phyloP scores from a whole-genome alignment of 345 rosid genomes.

The Bruguiera gymnorhiza region DNA sequence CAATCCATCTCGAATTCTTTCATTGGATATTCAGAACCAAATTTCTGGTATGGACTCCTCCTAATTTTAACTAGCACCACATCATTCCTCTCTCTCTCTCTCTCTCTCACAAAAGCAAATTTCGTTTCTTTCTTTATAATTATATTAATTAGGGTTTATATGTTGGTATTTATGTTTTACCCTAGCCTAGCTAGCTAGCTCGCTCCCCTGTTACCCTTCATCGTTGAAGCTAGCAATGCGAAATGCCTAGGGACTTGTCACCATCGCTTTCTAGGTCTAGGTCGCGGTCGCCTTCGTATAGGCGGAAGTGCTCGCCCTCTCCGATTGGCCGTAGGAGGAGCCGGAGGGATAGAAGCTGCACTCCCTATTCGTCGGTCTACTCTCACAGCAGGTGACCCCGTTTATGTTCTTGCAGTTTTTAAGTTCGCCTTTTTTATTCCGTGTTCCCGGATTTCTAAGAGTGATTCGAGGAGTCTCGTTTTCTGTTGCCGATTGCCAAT shows the following conservation, averaged over 20 bases:
- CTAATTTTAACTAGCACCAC: no score
- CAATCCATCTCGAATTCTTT: no score
- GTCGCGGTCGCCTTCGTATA: constrained; percentile 72
- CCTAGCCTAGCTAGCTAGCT: no score
- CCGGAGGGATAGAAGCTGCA: constrained; percentile 73
- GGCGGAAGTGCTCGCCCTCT: constrained; percentile 70
- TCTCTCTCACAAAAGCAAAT: no score
- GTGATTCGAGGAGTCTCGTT: constrained; percentile 33
- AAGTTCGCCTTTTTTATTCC: constrained; percentile 19
- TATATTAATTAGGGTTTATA: no score
- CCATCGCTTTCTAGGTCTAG: constrained; percentile 16
- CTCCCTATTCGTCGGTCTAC: constrained; percentile 64
- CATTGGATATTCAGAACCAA: no score
- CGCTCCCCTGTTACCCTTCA: no score
- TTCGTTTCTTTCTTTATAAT: no score
- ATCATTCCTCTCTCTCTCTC: no score
- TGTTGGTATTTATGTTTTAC: no score
- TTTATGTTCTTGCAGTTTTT: constrained; percentile 30
- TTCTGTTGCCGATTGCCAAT: constrained; percentile 17
- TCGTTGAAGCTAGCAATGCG: not conserved
- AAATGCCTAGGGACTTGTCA: constrained; percentile 84
- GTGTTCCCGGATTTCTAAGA: constrained; percentile 31
- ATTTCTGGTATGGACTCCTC: no score
- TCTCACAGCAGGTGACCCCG: constrained; percentile 89
- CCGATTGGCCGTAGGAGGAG: constrained; percentile 72